phyloP scores from a whole-genome alignment of 495 filamentous ascomycete species.

The Cercophora newfieldiana region DNA sequence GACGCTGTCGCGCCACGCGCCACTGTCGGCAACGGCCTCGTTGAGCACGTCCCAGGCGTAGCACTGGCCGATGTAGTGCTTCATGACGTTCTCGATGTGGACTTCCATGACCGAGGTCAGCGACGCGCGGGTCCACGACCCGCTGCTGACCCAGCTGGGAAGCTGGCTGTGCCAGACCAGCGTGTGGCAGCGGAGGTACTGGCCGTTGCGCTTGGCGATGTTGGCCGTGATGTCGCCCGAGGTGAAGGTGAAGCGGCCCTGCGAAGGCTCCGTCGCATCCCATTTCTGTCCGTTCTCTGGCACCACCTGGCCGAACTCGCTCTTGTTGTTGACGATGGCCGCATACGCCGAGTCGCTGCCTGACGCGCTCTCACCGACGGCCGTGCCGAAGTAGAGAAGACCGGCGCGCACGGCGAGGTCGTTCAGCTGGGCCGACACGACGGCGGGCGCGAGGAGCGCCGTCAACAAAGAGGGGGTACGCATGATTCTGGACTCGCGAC shows the following conservation, averaged over 20 bases:
- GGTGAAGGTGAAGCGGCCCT: slow-evolving; percentile 50
- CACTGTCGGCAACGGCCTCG: slow-evolving; percentile 52
- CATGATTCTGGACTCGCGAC: slow-evolving; percentile 23
- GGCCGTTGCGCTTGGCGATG: slow-evolving; percentile 53
- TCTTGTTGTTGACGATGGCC: slow-evolving; percentile 45
- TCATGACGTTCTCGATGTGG: slow-evolving; percentile 56
- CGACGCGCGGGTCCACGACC: slow-evolving; percentile 54
- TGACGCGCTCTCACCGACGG: slow-evolving; percentile 55
- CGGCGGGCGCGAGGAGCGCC: slow-evolving; percentile 32
- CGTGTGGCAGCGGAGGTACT: slow-evolving; percentile 59
- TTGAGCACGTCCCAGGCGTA: slow-evolving; percentile 57
- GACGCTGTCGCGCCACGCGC: slow-evolving; percentile 40
- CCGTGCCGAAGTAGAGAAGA: slow-evolving; percentile 60
- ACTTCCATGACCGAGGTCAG: slow-evolving; percentile 45
- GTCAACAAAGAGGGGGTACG: slow-evolving; percentile 25
- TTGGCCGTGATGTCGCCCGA: slow-evolving; percentile 52
- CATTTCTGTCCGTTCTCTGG: slow-evolving; percentile 62
- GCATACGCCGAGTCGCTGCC: slow-evolving; percentile 51
- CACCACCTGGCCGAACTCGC: slow-evolving; percentile 60
- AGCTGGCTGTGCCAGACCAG: slow-evolving; percentile 65
- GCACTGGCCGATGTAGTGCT: slow-evolving; percentile 53
- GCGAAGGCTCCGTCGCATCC: slow-evolving; percentile 42
- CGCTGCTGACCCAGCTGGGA: slow-evolving; percentile 52
- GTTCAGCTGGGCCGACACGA: slow-evolving; percentile 45
- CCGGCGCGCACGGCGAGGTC: slow-evolving; percentile 54